Evolutionary conservation across 2,329 filamentous ascomycete species (phyloP), one percentile per base, ranked within the genome.

Genomic region (Aspergillus sp.): DNA sequence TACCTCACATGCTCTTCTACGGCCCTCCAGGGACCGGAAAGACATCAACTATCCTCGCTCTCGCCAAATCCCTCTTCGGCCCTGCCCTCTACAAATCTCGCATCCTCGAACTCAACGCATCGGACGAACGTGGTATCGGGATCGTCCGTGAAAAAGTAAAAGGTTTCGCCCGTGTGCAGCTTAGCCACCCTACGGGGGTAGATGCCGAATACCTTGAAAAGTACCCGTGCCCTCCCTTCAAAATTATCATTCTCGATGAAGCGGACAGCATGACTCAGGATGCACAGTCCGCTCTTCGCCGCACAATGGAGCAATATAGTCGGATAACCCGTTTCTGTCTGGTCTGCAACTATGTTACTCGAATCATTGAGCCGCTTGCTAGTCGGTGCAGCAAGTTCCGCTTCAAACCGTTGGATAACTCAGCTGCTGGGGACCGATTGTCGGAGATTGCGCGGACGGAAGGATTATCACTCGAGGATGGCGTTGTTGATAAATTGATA

Each of bases 1-100:
- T 99, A 39, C 95, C 95, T 3, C 96, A 99, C 76, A 97, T 99
- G 91, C 90, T 99, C 68, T 98, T 98, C 82, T 99, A 99, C 73
- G 95, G 95, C 4, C 95, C 96, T 0, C 96, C 95, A 0, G 95
- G 95, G 42, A 99, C 95, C 0, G 95, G 95, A 66, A 99, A 99
- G 80, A 99, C 95, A 1, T 96, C 91, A 2, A 99, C 96, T 0
- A 92, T 99, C 67, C 89, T 99, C 62, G 96, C 96, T 2, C 88
- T 99, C 30, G 93, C 95, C 55, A 97, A 97, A 77, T 93, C 98
- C 72, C 89, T 99, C 59, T 99, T 96, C 78, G 96, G 95, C 1
- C 95, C 95, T 42, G 91, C 96, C 64, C 87, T 99, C 68, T 90
- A 96, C 69, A 93, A 91, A 70, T 86, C 91, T 13, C 89, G 96